phyloP scores from a whole-genome alignment of 176 grass and related monocot genomes.

The maize (Zea mays) region Zm-B73-REFERENCE-NAM-5.0 NC_050101.1:176142501-176143000 shows the following conservation, averaged over 20 bases:
- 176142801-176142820: not conserved
- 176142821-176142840: not conserved
- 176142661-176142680: slow-evolving; percentile 11
- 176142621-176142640: slow-evolving; percentile 78
- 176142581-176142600: slow-evolving; percentile 75
- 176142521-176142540: slow-evolving; percentile 84
- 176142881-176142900: not conserved
- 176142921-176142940: slow-evolving; percentile 63
- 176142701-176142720: not conserved
- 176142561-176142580: slow-evolving; percentile 86
- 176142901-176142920: slow-evolving; percentile 39
- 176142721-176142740: not conserved
- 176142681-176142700: not conserved
- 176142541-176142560: slow-evolving; percentile 93
- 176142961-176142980: slow-evolving; percentile 52
- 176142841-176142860: not conserved
- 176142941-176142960: slow-evolving; percentile 59
- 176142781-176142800: not conserved
- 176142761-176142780: not conserved
- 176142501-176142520: slow-evolving; percentile 13
- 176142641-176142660: slow-evolving; percentile 55
- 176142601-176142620: slow-evolving; percentile 93
- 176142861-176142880: not conserved
- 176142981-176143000: slow-evolving; percentile 14
- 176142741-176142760: not conserved